Percentiles rank a stretch among this genome's conserved stretches.
These are phyloP conservation scores for barrel medic (Medicago truncatula) DNA, from an alignment of 306 rosid species.

Conservation along the genomic window MtrunA17r5.0-ANR NC_053046.1:17078001-17078500, in stretches of 20 bases:
- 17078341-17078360: too few species aligned
- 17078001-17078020: constrained; percentile 84
- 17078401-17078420: too few species aligned
- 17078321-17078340: too few species aligned
- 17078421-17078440: too few species aligned
- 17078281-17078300: not conserved
- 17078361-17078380: too few species aligned
- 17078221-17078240: too few species aligned
- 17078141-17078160: constrained; percentile 59
- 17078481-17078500: too few species aligned
- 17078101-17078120: constrained; percentile 45
- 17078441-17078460: too few species aligned
- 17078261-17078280: too few species aligned
- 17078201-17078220: constrained; percentile 31
- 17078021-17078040: constrained; percentile 55
- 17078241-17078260: too few species aligned
- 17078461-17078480: too few species aligned
- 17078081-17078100: constrained; percentile 39
- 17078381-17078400: too few species aligned
- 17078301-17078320: not conserved
- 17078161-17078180: constrained; percentile 46
- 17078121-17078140: constrained; percentile 59
- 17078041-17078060: constrained; percentile 6
- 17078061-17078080: constrained; percentile 26
- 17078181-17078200: not conserved